Conservation (phyloP, 106 monocot genomes). For the Dactylorhiza incarnata region DNA sequence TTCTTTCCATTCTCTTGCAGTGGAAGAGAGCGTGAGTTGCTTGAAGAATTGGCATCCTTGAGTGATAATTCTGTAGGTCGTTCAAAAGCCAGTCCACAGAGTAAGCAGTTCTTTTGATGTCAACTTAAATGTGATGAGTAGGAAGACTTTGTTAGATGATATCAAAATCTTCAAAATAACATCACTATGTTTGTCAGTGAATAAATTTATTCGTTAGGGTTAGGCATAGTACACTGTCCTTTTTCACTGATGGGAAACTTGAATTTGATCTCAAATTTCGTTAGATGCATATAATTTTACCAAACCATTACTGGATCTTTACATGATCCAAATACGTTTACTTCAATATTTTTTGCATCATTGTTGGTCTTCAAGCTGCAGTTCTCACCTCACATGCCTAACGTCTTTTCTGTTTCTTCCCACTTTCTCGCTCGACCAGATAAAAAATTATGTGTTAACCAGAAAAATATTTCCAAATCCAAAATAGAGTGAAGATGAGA, state of each 20-base stretch:
- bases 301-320: not conserved
- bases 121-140: not conserved
- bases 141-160: not conserved
- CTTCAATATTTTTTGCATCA: not conserved
- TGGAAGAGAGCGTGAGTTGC: constrained; percentile 68
- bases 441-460: not conserved
- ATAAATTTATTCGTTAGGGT: not conserved
- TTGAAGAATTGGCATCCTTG: constrained; percentile 76
- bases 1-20: constrained; percentile 22
- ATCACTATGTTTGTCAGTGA: not conserved
- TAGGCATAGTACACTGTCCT: not conserved
- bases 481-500: too few species aligned
- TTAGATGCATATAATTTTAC: not conserved
- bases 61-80: constrained; percentile 18
- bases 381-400: not conserved
- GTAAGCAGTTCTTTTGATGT: constrained; percentile 26
- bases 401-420: too few species aligned
- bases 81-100: constrained; percentile 15
- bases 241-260: not conserved
- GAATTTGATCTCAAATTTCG: not conserved
- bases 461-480: not conserved
- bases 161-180: not conserved
- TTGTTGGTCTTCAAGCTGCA: not conserved
- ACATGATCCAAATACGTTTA: not conserved
- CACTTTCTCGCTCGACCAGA: too few species aligned